A percentile compares a stretch with the other conserved stretches of the same genome.
Evolutionary conservation across 257 asterid genomes (phyloP).

Genomic region (Solanum verrucosum): DNA sequence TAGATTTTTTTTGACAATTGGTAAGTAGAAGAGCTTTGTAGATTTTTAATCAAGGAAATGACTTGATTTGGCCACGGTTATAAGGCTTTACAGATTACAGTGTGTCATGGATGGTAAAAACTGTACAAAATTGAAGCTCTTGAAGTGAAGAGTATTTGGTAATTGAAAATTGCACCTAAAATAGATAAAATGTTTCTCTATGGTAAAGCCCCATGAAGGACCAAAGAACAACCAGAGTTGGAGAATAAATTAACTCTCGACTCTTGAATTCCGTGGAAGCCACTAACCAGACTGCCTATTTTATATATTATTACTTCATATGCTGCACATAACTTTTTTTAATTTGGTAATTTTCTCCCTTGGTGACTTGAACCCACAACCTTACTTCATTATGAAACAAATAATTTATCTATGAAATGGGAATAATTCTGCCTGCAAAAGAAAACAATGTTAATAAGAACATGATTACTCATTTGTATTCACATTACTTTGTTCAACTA

Average conservation of each 20-base stretch:
- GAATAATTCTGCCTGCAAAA: background rate
- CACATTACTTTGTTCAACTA: background rate
- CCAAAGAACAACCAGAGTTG: background rate
- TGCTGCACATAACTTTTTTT: background rate
- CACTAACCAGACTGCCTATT: background rate
- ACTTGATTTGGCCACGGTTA: background rate
- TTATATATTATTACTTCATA: background rate
- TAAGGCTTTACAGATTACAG: background rate
- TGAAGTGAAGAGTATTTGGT: background rate
- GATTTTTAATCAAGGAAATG: background rate
- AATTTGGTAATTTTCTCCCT: background rate
- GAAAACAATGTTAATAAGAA: background rate
- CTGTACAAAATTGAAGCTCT: background rate
- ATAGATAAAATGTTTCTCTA: background rate
- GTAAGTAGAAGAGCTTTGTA: background rate
- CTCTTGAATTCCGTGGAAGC: background rate
- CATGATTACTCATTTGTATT: background rate
- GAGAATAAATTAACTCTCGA: background rate
- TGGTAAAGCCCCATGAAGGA: background rate
- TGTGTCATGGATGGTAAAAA: background rate
- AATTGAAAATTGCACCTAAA: background rate
- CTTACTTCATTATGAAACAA: background rate
- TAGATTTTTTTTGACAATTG: background rate
- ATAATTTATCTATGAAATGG: background rate
- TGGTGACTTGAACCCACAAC: background rate